Evolutionary conservation across 225 moss, liverwort and hornwort genomes (phyloP), one percentile per base, ranked within the genome.

Genomic region (Anthoceros angustus): DNA sequence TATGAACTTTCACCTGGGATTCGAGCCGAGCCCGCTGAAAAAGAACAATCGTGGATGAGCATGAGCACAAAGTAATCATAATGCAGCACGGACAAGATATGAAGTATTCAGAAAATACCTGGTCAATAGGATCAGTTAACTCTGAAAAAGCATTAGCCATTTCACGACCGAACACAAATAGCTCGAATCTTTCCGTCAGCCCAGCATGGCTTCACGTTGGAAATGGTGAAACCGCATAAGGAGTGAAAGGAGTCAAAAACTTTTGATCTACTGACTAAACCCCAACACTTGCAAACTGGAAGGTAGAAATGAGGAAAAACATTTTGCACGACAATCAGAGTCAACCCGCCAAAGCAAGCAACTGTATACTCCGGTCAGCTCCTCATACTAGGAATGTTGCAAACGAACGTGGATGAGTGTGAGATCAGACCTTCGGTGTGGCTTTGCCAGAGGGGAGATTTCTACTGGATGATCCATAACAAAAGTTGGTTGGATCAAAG

Each of bases 141-240:
- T 98, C 98, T 42, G 98, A 98, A 69, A 98, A 98, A 39, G 98
- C 92, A 74, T 98, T 98, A 10, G 98, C 98, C 92, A 92, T 88
- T 77, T 98, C 98, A 9, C 98, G 86, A 32, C 98, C 98, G 43
- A 78, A 98, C 5, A 87, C 82, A 72, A 98, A 98, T 50, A 98
- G 92, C 77, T 98, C 98, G 68, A 92, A 98, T 63, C 98, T 77
- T 72, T 98, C 98, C 66, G 86, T 88, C 69, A 88, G 76, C 46
- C 98, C 98, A 40, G 87, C 75, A 80, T 82, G 77, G 71, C 98
- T 98, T 69, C 15, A 80, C 49, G 62, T 38, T 77, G 61, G 62
- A 62, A 32, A 72, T 39, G 18, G 40, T 14, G 26, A 11, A 18
- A 18, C 38, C 7, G 66, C 40, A 42, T 9, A 42, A 12, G 15